phyloP scores from a whole-genome alignment of 2,329 filamentous ascomycete genomes.

The Epichloe amarillans region DNA sequence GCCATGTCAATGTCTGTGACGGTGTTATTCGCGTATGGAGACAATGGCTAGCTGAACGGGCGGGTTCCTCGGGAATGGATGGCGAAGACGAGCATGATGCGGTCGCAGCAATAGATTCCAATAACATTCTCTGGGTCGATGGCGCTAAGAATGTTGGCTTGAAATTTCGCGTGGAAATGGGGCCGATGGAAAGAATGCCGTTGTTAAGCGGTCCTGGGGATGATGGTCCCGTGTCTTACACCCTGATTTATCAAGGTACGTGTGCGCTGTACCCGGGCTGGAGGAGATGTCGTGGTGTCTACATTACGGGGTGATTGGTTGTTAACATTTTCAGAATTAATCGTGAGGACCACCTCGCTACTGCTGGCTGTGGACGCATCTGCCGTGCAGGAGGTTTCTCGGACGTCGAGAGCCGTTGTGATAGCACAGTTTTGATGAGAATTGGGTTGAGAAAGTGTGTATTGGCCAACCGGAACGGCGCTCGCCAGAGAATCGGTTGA shows the following conservation, averaged over 20 bases:
- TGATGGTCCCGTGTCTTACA: constrained; percentile 55
- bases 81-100: background rate
- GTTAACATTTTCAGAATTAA: constrained; percentile 37
- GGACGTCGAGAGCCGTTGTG: constrained; percentile 53
- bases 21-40: constrained; percentile 59
- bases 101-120: constrained; percentile 3
- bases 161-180: constrained; percentile 43
- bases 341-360: constrained; percentile 50
- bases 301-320: too few relatives aligned
- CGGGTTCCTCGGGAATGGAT: constrained; percentile 7
- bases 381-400: constrained; percentile 42
- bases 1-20: constrained; percentile 52
- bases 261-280: background rate
- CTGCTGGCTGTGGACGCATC: constrained; percentile 54
- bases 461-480: too few relatives aligned
- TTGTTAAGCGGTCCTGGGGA: constrained; percentile 46
- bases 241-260: constrained; percentile 59
- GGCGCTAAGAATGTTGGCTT: constrained; percentile 50
- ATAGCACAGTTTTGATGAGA: constrained; percentile 29
- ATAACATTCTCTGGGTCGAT: constrained; percentile 54
- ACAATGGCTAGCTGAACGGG: constrained; percentile 48
- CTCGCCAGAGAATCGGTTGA: too few relatives aligned
- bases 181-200: constrained; percentile 29
- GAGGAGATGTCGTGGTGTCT: too few relatives aligned
- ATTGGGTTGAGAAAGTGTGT: background rate